phyloP scores from a whole-genome alignment of 169 alveolate genomes.

The Eimeria tenella region DNA sequence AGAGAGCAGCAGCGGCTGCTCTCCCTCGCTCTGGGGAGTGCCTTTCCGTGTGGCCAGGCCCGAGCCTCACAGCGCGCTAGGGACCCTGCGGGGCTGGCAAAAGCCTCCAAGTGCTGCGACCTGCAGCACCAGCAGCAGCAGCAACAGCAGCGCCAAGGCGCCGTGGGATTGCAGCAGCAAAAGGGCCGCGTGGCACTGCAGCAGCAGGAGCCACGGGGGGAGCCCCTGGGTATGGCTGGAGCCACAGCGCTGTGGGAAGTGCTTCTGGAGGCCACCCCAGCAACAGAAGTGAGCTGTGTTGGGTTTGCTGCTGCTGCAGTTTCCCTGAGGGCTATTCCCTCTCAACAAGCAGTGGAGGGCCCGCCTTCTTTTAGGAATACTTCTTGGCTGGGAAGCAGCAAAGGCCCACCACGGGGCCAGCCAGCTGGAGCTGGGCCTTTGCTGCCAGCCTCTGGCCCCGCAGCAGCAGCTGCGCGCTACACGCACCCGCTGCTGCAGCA shows the following conservation, averaged over 20 bases:
- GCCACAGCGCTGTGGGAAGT: background rate
- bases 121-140: conserved; percentile 42
- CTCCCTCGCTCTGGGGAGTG: background rate
- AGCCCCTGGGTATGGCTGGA: background rate
- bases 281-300: conserved; percentile 11
- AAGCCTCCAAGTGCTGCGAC: background rate
- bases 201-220: background rate
- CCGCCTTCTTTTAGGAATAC: background rate
- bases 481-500: conserved; percentile 19
- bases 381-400: background rate
- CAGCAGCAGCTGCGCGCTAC: background rate
- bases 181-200: background rate
- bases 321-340: background rate
- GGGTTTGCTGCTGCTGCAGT: conserved; percentile 5
- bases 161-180: background rate
- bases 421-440: background rate
- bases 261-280: conserved; percentile 20
- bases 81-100: background rate
- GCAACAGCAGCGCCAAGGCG: background rate
- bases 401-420: background rate
- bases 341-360: background rate
- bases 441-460: conserved; percentile 11
- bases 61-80: background rate
- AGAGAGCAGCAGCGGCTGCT: conserved; percentile 33
- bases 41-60: background rate